A percentile compares a stretch with the other conserved stretches of the same genome.
phyloP scores from a whole-genome alignment of 202 grass and related monocot species.

The Carex sylvatica region DNA sequence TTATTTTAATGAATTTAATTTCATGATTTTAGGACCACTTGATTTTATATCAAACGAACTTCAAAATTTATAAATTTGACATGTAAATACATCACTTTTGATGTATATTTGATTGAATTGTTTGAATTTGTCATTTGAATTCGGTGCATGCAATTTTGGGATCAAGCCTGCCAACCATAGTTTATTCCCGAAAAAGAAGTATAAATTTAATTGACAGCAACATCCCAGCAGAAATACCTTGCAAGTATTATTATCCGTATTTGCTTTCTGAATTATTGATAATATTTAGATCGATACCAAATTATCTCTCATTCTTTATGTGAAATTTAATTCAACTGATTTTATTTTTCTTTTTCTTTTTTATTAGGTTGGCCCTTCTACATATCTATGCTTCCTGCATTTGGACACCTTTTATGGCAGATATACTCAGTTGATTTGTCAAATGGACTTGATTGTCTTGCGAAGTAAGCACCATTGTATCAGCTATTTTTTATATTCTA shows the following conservation, averaged over 20 bases:
- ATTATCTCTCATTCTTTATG: not conserved
- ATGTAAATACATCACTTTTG: no score
- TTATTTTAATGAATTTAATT: not conserved
- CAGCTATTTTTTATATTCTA: not conserved
- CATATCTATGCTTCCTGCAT: constrained; percentile 31
- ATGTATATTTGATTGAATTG: no score
- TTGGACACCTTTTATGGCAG: constrained; percentile 45
- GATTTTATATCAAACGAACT: not conserved
- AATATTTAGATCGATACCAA: not conserved
- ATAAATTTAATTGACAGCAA: not conserved
- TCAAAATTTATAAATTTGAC: no score
- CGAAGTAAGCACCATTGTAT: constrained; percentile 27
- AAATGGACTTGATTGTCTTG: constrained; percentile 28
- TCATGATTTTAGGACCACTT: not conserved
- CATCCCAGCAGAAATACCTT: not conserved
- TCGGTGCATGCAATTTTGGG: no score
- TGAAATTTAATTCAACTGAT: not conserved
- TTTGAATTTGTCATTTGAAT: no score
- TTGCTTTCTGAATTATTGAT: not conserved
- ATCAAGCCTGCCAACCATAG: no score
- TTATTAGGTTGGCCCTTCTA: constrained; percentile 45
- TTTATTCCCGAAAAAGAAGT: not conserved
- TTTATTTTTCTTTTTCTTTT: not conserved
- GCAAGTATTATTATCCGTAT: not conserved
- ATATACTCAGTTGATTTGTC: constrained; percentile 42